Conservation (phyloP, 306 rosid species). For the Vigna trinervia region DNA sequence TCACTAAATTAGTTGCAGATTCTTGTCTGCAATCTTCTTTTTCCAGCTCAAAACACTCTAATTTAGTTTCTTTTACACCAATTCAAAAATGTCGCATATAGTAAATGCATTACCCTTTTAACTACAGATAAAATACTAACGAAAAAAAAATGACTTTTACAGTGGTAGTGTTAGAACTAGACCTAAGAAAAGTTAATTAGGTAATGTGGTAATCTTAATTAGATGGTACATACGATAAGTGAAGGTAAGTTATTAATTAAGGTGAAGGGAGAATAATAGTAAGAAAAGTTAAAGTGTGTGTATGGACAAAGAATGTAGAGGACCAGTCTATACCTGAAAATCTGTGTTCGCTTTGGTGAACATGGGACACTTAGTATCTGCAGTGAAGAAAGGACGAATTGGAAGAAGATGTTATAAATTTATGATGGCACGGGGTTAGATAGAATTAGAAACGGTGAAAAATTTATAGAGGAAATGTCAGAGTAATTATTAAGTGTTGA, state of each 20-base stretch:
- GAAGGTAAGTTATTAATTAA: background rate
- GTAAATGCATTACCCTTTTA: too few species aligned
- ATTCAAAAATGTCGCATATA: too few species aligned
- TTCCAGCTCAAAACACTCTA: too few species aligned
- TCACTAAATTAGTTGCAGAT: background rate
- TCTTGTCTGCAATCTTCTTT: background rate
- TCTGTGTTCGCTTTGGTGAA: slow-evolving; percentile 48
- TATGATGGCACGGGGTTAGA: slow-evolving; percentile 1
- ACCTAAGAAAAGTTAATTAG: background rate
- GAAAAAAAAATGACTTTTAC: background rate
- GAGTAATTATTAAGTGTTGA: background rate
- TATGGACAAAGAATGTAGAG: slow-evolving; percentile 14
- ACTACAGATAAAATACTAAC: too few species aligned
- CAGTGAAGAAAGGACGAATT: slow-evolving; percentile 35
- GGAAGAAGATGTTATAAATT: slow-evolving; percentile 22
- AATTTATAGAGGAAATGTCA: slow-evolving; percentile 1
- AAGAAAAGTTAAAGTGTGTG: background rate
- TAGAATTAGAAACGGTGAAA: background rate
- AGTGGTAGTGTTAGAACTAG: background rate
- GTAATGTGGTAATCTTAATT: background rate
- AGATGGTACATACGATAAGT: slow-evolving; percentile 32
- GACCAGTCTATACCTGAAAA: slow-evolving; percentile 62
- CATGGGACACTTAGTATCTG: slow-evolving; percentile 59
- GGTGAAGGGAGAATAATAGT: too few species aligned
- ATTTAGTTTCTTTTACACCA: too few species aligned